Percentiles rank a stretch among this genome's conserved stretches.
Conservation (phyloP, 1,139 yeast genomes). For the Saccharomyces hybrid region DNA sequence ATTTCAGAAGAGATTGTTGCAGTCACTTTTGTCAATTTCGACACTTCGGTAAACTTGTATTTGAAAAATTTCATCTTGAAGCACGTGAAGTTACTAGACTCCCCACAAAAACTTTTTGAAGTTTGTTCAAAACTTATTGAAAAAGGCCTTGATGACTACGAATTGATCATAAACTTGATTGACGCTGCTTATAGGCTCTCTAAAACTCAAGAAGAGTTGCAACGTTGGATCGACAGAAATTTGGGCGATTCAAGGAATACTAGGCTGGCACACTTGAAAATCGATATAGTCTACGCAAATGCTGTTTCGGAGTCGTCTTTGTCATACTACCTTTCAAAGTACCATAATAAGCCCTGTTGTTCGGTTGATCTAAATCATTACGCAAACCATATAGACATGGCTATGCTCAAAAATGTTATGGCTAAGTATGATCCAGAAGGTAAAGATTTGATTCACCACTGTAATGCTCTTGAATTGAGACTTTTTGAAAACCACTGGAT, state of each 20-base stretch:
- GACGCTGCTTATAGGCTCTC: slow-evolving; percentile 17
- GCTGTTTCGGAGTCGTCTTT: slow-evolving; percentile 16
- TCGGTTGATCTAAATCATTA: slow-evolving; percentile 21
- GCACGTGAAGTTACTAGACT: slow-evolving; percentile 13
- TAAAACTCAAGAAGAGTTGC: no score
- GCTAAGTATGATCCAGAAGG: slow-evolving; percentile 3
- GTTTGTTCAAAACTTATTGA: slow-evolving; percentile 16
- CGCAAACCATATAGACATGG: slow-evolving; percentile 8
- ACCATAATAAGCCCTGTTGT: slow-evolving; percentile 31
- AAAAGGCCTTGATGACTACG: slow-evolving; percentile 26
- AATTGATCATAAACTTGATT: slow-evolving; percentile 20
- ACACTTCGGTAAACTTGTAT: slow-evolving; percentile 25
- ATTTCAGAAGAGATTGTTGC: slow-evolving; percentile 23
- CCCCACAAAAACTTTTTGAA: slow-evolving; percentile 13
- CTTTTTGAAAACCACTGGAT: no score
- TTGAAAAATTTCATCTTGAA: slow-evolving; percentile 28
- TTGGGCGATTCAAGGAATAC: slow-evolving; percentile 27
- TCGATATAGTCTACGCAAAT: slow-evolving; percentile 17
- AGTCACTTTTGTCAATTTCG: no score
- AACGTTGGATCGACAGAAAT: no score
- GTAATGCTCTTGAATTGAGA: slow-evolving; percentile 18
- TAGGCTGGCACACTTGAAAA: slow-evolving; percentile 23
- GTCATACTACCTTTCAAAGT: slow-evolving; percentile 19
- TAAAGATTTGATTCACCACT: slow-evolving; percentile 21
- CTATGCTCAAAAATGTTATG: slow-evolving; percentile 6